Evolutionary conservation across 2,329 filamentous ascomycete species (phyloP).

Genomic region (Arthrobotrys entomopaga): DNA sequence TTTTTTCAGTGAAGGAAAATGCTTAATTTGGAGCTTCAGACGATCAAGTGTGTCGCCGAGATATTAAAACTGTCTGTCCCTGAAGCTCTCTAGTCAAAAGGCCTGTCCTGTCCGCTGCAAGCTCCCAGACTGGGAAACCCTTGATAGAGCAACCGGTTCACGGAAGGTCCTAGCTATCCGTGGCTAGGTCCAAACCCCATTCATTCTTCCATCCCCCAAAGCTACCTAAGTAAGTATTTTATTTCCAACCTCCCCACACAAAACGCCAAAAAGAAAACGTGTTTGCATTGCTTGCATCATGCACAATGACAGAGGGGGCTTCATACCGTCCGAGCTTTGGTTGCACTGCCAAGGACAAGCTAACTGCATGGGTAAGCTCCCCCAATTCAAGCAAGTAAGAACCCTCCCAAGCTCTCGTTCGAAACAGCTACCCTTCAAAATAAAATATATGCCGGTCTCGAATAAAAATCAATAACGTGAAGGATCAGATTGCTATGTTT

Average conservation of each 20-base stretch:
- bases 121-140: conserved; percentile 38
- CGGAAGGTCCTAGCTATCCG: conserved; percentile 41
- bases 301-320: conserved; percentile 53
- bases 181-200: conserved; percentile 21
- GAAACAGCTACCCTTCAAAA: conserved; percentile 14
- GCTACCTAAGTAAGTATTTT: too few relatives aligned
- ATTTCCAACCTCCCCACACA: too few relatives aligned
- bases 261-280: conserved; percentile 31
- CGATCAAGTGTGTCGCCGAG: conserved; percentile 36
- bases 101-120: conserved; percentile 21
- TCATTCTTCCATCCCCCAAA: conserved; percentile 32
- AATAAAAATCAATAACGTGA: conserved; percentile 7
- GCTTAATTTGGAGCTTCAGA: conserved; percentile 12
- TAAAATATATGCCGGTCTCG: conserved; percentile 13
- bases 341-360: conserved; percentile 46
- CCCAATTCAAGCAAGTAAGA: conserved; percentile 27
- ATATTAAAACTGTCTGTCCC: conserved; percentile 16
- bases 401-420: conserved; percentile 33
- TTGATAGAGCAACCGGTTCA: conserved; percentile 31
- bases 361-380: conserved; percentile 48
- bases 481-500: conserved; percentile 15
- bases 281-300: conserved; percentile 52
- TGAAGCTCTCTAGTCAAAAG: conserved; percentile 44
- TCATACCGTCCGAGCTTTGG: conserved; percentile 33
- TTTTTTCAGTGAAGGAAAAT: conserved; percentile 43